These are phyloP conservation scores for Kwoniella sp. DNA, from an alignment of 768 basidiomycete genomes.

Conservation along the genomic window DNA sequence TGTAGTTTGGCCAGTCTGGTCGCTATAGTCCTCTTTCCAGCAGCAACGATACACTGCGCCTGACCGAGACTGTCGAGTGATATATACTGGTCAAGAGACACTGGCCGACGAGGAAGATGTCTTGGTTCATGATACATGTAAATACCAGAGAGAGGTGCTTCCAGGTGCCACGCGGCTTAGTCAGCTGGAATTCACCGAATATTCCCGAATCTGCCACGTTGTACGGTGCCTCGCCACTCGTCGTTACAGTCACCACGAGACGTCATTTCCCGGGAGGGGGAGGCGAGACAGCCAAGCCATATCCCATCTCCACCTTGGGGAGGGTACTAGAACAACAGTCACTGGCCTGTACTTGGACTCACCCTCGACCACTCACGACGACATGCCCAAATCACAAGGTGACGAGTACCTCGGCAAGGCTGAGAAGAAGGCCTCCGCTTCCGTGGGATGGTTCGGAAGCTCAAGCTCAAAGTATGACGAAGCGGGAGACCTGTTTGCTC, in stretches of 20 bases:
- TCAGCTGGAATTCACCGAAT: constrained; percentile 17
- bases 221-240: constrained; percentile 2
- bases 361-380: neutral
- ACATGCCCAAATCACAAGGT: constrained; percentile 62
- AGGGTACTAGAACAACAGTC: too few relatives aligned
- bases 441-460: constrained; percentile 75
- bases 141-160: too few relatives aligned
- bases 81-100: neutral
- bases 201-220: constrained; percentile 17
- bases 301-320: too few relatives aligned
- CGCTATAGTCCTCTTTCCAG: too few relatives aligned
- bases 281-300: too few relatives aligned
- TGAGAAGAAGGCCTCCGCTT: constrained; percentile 83
- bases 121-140: too few relatives aligned
- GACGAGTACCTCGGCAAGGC: constrained; percentile 76
- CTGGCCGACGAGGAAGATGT: too few relatives aligned
- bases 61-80: neutral
- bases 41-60: too few relatives aligned
- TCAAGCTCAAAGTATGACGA: constrained; percentile 82
- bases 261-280: constrained; percentile 16
- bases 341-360: too few relatives aligned
- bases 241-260: neutral
- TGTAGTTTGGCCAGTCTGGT: neutral
- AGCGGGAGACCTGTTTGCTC: constrained; percentile 85
- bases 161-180: constrained; percentile 16